These are phyloP conservation scores for Penicillium griseofulvum DNA, from an alignment of 2,329 filamentous ascomycete genomes.

Conservation along the genomic window DNA sequence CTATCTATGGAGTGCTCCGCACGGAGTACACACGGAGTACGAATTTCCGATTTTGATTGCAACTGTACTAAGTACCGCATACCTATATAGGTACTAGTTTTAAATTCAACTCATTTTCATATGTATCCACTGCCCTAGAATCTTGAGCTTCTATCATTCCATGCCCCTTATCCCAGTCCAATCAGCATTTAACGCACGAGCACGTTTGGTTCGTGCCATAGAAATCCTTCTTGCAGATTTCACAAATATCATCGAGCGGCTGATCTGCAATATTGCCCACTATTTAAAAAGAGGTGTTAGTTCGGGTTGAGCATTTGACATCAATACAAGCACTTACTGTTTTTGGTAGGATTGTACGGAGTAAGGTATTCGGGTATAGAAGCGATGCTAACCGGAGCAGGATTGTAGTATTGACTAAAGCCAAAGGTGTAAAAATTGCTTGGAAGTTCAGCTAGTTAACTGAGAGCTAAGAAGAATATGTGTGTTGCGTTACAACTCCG, in stretches of 20 bases:
- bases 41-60: too few species aligned
- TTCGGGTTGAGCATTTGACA: neutral
- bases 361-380: neutral
- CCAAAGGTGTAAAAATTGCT: rapidly evolving
- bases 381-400: neutral
- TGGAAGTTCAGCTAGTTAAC: neutral
- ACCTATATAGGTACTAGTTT: too few species aligned
- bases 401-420: neutral
- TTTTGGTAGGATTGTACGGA: neutral
- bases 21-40: too few species aligned
- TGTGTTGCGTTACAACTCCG: neutral
- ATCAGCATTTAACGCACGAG: neutral
- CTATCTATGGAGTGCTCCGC: too few species aligned
- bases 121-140: neutral
- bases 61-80: too few species aligned
- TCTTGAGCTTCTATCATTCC: too few species aligned
- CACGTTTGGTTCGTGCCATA: neutral
- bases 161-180: neutral
- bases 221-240: neutral
- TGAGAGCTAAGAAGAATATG: neutral
- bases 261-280: neutral
- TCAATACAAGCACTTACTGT: neutral
- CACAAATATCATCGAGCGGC: neutral
- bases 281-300: neutral
- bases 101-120: neutral